phyloP scores from a whole-genome alignment of 116 monocot species.

The Papilionanthe hybrid region DNA sequence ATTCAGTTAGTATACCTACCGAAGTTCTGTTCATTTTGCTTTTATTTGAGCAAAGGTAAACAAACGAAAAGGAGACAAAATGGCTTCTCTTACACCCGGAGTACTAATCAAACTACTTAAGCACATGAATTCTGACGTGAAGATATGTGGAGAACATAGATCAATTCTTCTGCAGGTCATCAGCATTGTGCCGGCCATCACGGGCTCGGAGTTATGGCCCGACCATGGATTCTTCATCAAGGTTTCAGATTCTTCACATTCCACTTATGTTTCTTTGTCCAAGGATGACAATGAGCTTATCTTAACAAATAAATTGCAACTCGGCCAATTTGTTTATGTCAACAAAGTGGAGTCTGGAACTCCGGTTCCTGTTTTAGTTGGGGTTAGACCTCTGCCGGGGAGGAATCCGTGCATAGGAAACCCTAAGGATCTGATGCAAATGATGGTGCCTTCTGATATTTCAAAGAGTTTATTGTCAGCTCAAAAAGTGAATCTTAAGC shows the following conservation, averaged over 20 bases:
- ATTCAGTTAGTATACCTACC: neutral
- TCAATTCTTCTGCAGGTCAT: constrained; percentile 86
- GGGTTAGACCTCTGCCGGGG: constrained; percentile 76
- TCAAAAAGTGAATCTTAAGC: constrained; percentile 17
- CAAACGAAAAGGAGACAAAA: constrained; percentile 23
- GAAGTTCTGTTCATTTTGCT: neutral
- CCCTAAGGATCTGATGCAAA: constrained; percentile 87
- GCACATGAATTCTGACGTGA: constrained; percentile 60
- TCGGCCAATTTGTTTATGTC: constrained; percentile 93
- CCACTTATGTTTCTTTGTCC: constrained; percentile 80
- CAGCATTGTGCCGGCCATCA: constrained; percentile 83
- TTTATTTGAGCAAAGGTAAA: neutral
- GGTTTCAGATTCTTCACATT: constrained; percentile 88
- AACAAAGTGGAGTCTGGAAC: constrained; percentile 53
- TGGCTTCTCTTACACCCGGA: constrained; percentile 86
- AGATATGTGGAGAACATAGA: constrained; percentile 64
- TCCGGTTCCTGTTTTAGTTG: constrained; percentile 75
- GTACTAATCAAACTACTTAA: constrained; percentile 78
- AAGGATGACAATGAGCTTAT: constrained; percentile 83
- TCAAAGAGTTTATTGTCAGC: constrained; percentile 11
- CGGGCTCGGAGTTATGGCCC: constrained; percentile 79
- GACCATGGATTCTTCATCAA: constrained; percentile 90
- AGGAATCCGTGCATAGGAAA: constrained; percentile 68
- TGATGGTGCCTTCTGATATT: constrained; percentile 47
- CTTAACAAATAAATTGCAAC: constrained; percentile 68